A percentile compares a stretch with the other conserved stretches of the same genome.
Conservation (phyloP, 2,329 filamentous ascomycete species). For the Davidsoniella eucalypti region DNA sequence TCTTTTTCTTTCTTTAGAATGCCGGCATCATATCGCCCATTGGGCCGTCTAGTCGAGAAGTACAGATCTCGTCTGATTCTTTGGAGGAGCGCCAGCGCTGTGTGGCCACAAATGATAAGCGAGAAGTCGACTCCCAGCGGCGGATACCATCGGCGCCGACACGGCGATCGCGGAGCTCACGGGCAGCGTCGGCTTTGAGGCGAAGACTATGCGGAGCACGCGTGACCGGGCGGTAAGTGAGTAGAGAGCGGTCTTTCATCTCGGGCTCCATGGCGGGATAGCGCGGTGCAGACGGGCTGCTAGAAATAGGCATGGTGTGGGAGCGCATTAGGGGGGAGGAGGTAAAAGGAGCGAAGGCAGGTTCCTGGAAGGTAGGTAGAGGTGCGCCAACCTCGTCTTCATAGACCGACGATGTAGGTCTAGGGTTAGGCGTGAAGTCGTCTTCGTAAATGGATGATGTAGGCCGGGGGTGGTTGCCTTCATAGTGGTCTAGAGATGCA, state of each 20-base stretch:
- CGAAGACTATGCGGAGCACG: background rate
- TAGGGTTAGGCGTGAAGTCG: background rate
- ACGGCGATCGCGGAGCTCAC: background rate
- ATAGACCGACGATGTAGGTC: background rate
- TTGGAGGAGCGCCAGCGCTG: background rate
- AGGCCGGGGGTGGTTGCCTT: background rate
- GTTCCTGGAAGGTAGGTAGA: background rate
- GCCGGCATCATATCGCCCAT: slow-evolving; percentile 11
- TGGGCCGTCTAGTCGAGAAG: slow-evolving; percentile 7
- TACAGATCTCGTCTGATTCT: slow-evolving; percentile 2
- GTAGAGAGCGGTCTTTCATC: slow-evolving; percentile 1
- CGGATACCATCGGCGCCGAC: background rate
- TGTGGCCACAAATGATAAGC: slow-evolving; percentile 1
- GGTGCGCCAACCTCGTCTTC: background rate
- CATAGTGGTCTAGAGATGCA: background rate
- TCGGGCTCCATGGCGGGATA: slow-evolving; percentile 5
- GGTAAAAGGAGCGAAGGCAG: background rate
- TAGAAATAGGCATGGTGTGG: background rate
- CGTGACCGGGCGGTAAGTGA: slow-evolving; percentile 3
- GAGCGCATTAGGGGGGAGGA: background rate
- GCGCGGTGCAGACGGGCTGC: background rate
- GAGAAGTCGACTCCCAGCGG: background rate
- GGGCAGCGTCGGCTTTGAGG: background rate
- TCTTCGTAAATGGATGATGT: background rate
- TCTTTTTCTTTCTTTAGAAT: background rate